Percentiles rank a stretch among this genome's conserved stretches.
These are phyloP conservation scores for Podosphaera aphanis DNA, from an alignment of 2,329 filamentous ascomycete genomes.

Conservation along the genomic window DNA sequence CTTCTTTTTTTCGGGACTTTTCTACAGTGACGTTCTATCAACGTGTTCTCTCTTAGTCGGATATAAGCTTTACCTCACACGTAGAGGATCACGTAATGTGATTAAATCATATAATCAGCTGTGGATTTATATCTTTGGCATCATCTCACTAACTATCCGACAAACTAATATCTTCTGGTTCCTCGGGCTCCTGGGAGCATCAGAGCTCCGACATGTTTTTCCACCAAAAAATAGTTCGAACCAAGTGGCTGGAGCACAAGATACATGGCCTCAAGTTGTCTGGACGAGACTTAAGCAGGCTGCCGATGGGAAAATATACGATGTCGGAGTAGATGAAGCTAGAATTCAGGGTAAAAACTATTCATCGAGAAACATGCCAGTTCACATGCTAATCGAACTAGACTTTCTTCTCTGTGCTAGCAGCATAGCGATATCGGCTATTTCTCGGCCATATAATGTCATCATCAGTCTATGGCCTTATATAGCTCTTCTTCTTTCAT, in stretches of 20 bases:
- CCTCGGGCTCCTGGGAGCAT: slow-evolving; percentile 47
- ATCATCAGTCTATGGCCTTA: slow-evolving; percentile 31
- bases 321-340: slow-evolving; percentile 24
- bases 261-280: slow-evolving; percentile 4
- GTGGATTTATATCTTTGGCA: slow-evolving; percentile 28
- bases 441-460: slow-evolving; percentile 24
- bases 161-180: slow-evolving; percentile 98
- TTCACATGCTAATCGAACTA: slow-evolving; percentile 12
- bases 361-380: not conserved
- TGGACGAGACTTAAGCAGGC: slow-evolving; percentile 9
- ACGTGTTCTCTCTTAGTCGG: slow-evolving; percentile 49
- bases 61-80: slow-evolving; percentile 33
- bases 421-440: slow-evolving; percentile 37
- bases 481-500: slow-evolving; percentile 38
- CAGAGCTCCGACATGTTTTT: slow-evolving; percentile 29
- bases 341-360: slow-evolving; percentile 25
- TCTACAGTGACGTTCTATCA: slow-evolving; percentile 82
- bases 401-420: slow-evolving; percentile 33
- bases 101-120: slow-evolving; percentile 1
- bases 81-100: slow-evolving; percentile 3
- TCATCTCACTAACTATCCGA: slow-evolving; percentile 49
- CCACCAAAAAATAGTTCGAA: slow-evolving; percentile 9
- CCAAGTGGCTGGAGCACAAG: not conserved
- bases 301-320: slow-evolving; percentile 29
- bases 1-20: slow-evolving; percentile 89